Evolutionary conservation across 2,329 filamentous ascomycete genomes (phyloP).

Genomic region (Aureobasidium sp.): DNA sequence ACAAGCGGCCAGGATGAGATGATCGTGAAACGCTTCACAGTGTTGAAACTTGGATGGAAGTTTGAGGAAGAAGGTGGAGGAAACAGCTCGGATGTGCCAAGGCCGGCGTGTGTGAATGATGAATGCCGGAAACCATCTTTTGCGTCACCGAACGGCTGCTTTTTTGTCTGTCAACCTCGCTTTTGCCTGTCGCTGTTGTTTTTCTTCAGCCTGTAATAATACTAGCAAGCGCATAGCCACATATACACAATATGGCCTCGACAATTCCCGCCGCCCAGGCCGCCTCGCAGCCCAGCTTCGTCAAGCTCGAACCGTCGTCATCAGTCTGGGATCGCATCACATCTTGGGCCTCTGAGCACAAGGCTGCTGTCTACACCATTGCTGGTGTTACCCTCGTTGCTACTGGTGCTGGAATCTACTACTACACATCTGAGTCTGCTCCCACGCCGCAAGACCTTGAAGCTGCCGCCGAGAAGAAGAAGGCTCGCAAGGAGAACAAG

Average conservation of each 20-base stretch:
- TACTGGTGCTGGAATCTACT: slow-evolving; percentile 83
- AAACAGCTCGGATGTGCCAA: neutral
- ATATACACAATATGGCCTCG: slow-evolving; percentile 4
- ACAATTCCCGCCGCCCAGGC: slow-evolving; percentile 5
- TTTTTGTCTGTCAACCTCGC: slow-evolving; percentile 4
- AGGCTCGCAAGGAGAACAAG: slow-evolving; percentile 82
- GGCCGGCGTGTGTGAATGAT: neutral
- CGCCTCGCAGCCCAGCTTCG: slow-evolving; percentile 8
- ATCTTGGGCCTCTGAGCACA: slow-evolving; percentile 91
- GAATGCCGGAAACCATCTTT: neutral
- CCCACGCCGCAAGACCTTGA: slow-evolving; percentile 30
- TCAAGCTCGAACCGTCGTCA: slow-evolving; percentile 26
- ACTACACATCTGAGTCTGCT: slow-evolving; percentile 65
- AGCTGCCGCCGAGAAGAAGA: slow-evolving; percentile 52
- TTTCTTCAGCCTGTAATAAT: slow-evolving; percentile 5
- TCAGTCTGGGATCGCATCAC: slow-evolving; percentile 85
- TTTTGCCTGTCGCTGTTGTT: neutral
- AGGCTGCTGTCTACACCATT: slow-evolving; percentile 91
- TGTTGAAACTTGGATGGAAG: neutral
- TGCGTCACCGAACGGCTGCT: slow-evolving; percentile 2
- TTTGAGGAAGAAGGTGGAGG: neutral
- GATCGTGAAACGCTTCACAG: neutral
- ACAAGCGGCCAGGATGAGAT: neutral
- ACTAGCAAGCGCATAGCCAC: neutral
- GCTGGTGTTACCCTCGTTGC: slow-evolving; percentile 89